These are phyloP conservation scores for Golubevia sp. DNA, from an alignment of 1,284 basidiomycete genomes.

Conservation along the genomic window DNA sequence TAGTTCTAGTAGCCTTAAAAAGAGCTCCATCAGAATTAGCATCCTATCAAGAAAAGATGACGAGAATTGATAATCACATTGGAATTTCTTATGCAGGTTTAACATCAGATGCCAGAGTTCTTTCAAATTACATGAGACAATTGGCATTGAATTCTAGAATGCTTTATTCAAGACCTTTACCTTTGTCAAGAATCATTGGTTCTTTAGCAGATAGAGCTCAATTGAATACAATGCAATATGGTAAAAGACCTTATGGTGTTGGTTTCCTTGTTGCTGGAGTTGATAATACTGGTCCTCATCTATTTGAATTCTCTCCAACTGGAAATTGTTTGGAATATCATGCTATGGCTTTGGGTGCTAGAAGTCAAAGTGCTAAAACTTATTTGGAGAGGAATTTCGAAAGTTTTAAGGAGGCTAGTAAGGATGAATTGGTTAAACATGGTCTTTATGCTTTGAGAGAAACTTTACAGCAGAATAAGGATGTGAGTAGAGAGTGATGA, in stretches of 20 bases:
- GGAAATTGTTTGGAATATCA: constrained; percentile 62
- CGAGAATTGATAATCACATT: constrained; percentile 59
- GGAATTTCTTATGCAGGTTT: constrained; percentile 60
- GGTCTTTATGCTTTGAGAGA: constrained; percentile 54
- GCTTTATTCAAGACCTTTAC: constrained; percentile 49
- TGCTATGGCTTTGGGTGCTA: constrained; percentile 56
- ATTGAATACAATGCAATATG: constrained; percentile 61
- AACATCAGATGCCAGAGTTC: constrained; percentile 55
- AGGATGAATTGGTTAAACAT: constrained; percentile 44
- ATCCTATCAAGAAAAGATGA: constrained; percentile 58
- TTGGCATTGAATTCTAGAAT: constrained; percentile 53
- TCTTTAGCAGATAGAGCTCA: constrained; percentile 57
- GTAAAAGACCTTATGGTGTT: constrained; percentile 60
- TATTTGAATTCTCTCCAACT: constrained; percentile 57
- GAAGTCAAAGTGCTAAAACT: constrained; percentile 56
- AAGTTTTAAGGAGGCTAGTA: constrained; percentile 30
- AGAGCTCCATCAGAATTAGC: constrained; percentile 58
- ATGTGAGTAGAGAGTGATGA: constrained; percentile 20
- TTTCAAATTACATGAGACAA: constrained; percentile 56
- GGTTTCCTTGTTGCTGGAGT: constrained; percentile 60
- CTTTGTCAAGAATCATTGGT: constrained; percentile 47
- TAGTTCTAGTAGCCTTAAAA: constrained; percentile 58
- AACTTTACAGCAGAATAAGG: constrained; percentile 58
- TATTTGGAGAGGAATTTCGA: constrained; percentile 53
- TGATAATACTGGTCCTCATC: constrained; percentile 54